Evolutionary conservation across 805 yeast genomes (phyloP), one percentile per base, ranked within the genome.

Genomic region (Saturnispora ahearnii): DNA sequence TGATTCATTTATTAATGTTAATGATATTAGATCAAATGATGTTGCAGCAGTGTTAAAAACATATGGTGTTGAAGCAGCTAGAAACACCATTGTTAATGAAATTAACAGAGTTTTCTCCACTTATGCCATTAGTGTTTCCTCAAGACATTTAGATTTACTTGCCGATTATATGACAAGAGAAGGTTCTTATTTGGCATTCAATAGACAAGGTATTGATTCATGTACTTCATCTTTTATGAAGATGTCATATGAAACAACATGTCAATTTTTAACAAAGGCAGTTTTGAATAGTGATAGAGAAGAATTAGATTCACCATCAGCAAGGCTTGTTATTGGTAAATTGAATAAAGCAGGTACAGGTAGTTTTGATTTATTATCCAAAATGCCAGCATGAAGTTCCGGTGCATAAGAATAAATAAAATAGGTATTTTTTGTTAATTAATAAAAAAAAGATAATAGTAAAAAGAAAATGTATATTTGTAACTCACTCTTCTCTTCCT

Each of bases 121-220:
- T 48, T 93, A 93, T 69, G 98, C 98, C 61, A 93, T 93, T 64
- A 73, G 89, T 52, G 99, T 93, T 52, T 84, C 93, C 50, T 73
- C 80, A 48, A 87, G 99, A 68, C 99, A 93, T 73, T 80, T 93
- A 71, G 99, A 93, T 65, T 79, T 93, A 66, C 84, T 93, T 67
- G 99, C 95, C 56, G 99, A 93, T 69, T 87, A 87, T 88, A 93
- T 93, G 99, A 93, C 99, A 5, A 82, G 99, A 69, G 98, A 93
- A 70, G 99, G 99, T 62, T 79, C 95, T 2, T 93, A 90, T 65
- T 72, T 91, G 64, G 96, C 99, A 26, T 93, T 93, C 76, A 90
- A 88, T 70, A 87, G 99, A 76, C 96, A 88, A 72, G 99, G 99
- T 68, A 90, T 95, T 65, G 98, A 93, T 67, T 78, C 96, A 1